Base-by-base conservation (phyloP, 805 yeast species). In the Maudiozyma bulderi region DNA sequence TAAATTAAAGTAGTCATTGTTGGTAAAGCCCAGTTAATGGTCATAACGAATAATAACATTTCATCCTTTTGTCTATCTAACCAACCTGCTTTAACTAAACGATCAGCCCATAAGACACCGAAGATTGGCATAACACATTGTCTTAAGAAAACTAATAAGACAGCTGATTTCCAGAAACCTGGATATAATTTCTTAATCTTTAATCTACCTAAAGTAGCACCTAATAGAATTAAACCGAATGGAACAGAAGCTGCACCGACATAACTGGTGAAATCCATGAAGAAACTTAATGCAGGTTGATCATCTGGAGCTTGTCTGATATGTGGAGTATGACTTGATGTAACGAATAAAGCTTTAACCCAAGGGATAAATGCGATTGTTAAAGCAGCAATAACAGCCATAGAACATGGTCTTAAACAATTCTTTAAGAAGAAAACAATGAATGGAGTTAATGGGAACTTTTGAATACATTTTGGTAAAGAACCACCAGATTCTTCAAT, bases 211-310 rank as follows among this genome's bases (percentile, higher is more conserved):
- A 91, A 79, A 6, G 96, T 89, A 3, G 91, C 95, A 1, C 99
- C 99, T 29, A 93, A 66, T 45, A 93, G 63, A 46, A 88, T 64
- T 51, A 91, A 72, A 5, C 98, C 99, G 48, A 88, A 69, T 2
- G 97, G 98, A 34, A 91, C 98, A 41, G 87, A 81, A 0, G 97
- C 96, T 3, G 81, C 80, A 0, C 95, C 96, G 4, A 93, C 70
- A 61, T 90, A 93, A 8, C 77, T 62, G 1, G 90, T 72, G 52
- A 81, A 80, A 61, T 91, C 96, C 78, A 91, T 85, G 5, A 91
- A 55, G 55, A 91, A 91, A 13, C 90, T 85, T 41, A 91, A 71
- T 4, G 96, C 90, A 0, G 99, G 97, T 51, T 73, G 73, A 1
- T 73, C 72, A 66, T 91, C 99, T 0, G 99, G 99, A 0, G 98